phyloP scores from a whole-genome alignment of 495 filamentous ascomycete species.

The Apodospora peruviana region DNA sequence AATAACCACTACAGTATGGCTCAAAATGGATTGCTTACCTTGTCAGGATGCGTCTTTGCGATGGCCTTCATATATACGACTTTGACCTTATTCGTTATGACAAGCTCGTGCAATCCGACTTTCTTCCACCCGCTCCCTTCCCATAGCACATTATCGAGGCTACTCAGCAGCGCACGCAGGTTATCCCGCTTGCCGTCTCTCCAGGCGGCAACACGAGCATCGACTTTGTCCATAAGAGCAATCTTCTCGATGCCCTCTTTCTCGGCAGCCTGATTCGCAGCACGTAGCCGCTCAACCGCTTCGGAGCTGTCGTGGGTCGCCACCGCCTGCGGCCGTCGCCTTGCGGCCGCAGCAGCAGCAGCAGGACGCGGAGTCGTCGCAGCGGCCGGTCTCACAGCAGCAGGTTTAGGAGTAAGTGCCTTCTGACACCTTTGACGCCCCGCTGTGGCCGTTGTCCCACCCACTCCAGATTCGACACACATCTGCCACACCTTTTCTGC shows the following conservation, averaged over 20 bases:
- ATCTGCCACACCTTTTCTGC: constrained; percentile 73
- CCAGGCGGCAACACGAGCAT: constrained; percentile 72
- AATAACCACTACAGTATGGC: too few relatives aligned
- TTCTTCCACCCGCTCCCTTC: constrained; percentile 92
- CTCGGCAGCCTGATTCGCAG: constrained; percentile 77
- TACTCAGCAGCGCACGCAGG: constrained; percentile 79
- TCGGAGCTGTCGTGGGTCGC: constrained; percentile 40
- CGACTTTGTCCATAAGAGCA: constrained; percentile 76
- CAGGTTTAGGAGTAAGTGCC: constrained; percentile 62
- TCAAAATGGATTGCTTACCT: too few relatives aligned
- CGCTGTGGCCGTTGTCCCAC: constrained; percentile 74
- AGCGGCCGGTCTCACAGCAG: constrained; percentile 12
- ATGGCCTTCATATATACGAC: constrained; percentile 98
- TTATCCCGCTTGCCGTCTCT: constrained; percentile 87
- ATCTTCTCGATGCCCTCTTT: constrained; percentile 88
- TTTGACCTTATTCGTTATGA: constrained; percentile 90
- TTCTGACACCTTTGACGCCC: constrained; percentile 89
- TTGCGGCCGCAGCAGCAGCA: constrained; percentile 43
- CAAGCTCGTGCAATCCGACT: constrained; percentile 84
- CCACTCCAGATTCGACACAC: constrained; percentile 77
- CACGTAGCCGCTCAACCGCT: constrained; percentile 73
- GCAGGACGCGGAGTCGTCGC: constrained; percentile 24
- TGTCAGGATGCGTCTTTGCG: constrained; percentile 96
- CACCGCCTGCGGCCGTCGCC: constrained; percentile 26
- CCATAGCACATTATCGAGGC: constrained; percentile 87